Base-by-base conservation (phyloP, 140 eudicot genomes). In the Anethum foeniculum region DNA sequence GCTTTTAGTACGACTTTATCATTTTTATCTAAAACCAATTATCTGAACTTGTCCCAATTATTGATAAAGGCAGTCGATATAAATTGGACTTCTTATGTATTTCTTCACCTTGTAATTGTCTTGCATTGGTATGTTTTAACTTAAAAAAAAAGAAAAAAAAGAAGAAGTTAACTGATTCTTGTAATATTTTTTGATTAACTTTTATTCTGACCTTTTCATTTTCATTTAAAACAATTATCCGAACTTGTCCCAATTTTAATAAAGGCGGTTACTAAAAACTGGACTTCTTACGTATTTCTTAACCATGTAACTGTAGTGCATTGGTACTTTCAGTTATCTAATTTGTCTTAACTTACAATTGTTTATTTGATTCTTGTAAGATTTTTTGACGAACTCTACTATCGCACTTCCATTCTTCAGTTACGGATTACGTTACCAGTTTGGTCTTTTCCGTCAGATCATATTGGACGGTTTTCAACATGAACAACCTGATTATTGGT, bases 401-500 rank as follows among this genome's bases (percentile, higher is more conserved):
- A 71, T 32, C 67, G 12, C 71, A 25, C 41, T 73, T 80, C 64
- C 23, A 77, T 56, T 46, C 44, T 81, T 86, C 83, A 89, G 92
- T 76, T 89, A 89, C 78, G 93, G 93, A 58, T 80, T 89, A 43
- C 91, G 91, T 21, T 89, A 89, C 81, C 90, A 89, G 77, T 89
- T 87, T 85, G 89, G 93, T 49, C 85, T 89, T 65, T 89, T 89
- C 75, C 87, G 89, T 68, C 93, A 89, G 80, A 87, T 89, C 71
- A 87, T 89, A 77, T 72, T 85, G 80, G 90, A 89, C 51, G 91
- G 90, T 21, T 87, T 80, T 75, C 91, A 89, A 81, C 83, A 83
- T 80, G 91, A 89, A 82, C 88, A 87, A 28, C 91, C 93, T 27
- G 93, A 89, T 84, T 87, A 87, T 84, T 87, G 93, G 91, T 76